phyloP scores from a whole-genome alignment of 1,284 basidiomycete species.

The Thecaphora thlaspeos region DNA sequence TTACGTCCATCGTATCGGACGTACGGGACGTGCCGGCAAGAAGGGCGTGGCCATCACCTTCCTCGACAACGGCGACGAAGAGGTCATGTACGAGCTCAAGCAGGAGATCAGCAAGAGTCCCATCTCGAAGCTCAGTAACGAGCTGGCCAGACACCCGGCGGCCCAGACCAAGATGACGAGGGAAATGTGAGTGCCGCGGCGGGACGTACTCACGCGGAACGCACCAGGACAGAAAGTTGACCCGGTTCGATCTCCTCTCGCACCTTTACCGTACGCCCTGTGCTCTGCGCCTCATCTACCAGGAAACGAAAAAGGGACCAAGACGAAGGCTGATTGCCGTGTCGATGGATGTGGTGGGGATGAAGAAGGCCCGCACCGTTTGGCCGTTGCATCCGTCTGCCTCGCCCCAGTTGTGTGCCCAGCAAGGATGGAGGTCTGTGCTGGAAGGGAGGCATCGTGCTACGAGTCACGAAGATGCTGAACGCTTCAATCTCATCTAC shows the following conservation, averaged over 20 bases:
- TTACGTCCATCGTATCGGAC: constrained; percentile 94
- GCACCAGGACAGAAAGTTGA: too few relatives aligned
- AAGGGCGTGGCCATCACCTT: constrained; percentile 90
- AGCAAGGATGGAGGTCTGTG: too few relatives aligned
- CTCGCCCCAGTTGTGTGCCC: too few relatives aligned
- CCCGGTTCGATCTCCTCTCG: not conserved
- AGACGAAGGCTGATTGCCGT: constrained; percentile 15
- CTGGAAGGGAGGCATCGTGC: too few relatives aligned
- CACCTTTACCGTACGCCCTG: too few relatives aligned
- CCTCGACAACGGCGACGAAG: constrained; percentile 89
- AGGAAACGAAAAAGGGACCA: constrained; percentile 27
- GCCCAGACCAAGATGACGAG: constrained; percentile 25
- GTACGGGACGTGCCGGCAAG: constrained; percentile 96
- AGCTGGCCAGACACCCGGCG: constrained; percentile 49
- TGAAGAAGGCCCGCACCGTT: too few relatives aligned
- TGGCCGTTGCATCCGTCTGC: too few relatives aligned
- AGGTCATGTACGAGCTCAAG: constrained; percentile 69
- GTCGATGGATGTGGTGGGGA: too few relatives aligned
- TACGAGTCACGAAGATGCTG: too few relatives aligned
- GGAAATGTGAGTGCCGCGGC: not conserved
- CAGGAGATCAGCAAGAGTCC: constrained; percentile 47
- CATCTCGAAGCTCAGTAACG: constrained; percentile 34
- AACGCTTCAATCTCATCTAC: too few relatives aligned
- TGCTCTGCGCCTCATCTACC: not conserved
- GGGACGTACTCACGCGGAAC: too few relatives aligned